Base-by-base conservation (phyloP, 805 yeast genomes). In the Candida awuae region DNA sequence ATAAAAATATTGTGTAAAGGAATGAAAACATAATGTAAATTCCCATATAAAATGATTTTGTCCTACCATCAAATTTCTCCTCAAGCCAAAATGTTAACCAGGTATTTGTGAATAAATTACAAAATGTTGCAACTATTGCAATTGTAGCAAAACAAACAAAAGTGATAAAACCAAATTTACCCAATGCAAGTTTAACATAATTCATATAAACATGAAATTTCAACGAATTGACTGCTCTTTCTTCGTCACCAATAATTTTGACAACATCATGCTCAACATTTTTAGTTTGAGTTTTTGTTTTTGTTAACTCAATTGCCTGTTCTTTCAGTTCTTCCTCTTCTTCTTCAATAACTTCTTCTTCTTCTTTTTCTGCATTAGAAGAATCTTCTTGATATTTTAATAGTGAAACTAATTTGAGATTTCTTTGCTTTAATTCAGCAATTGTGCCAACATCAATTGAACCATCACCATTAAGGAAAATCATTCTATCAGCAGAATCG, bases 61-160 rank as follows among this genome's bases (percentile, higher is more conserved):
- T 40, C 39, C 63, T 61, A 18, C 56, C 55, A 5, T 56, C 44
- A 52, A 80, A 84, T 54, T 71, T 75, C 36, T 65, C 44, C 15
- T 66, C 68, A 5, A 80, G 67, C 96, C 96, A 86, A 59, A 80
- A 86, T 1, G 94, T 79, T 43, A 87, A 66, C 94, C 94, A 84
- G 15, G 80, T 77, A 54, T 78, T 80, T 32, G 81, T 70, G 52
- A 80, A 77, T 33, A 79, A 56, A 41, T 65, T 66, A 44, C 70
- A 65, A 55, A 78, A 80, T 1, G 73, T 70, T 34, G 70, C 63
- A 13, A 69, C 34, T 7, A 45, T 42, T 34, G 56, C 48, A 26
- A 47, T 19, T 4, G 34, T 9, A 1, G 55, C 5, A 2, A 59
- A 42, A 28, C 59, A 58, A 6, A 54, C 39, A 35, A 61, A 66